Evolutionary conservation across 2,329 filamentous ascomycete genomes (phyloP), one percentile per base, ranked within the genome.

Genomic region (Ophiocordyceps camponoti-leonardi): DNA sequence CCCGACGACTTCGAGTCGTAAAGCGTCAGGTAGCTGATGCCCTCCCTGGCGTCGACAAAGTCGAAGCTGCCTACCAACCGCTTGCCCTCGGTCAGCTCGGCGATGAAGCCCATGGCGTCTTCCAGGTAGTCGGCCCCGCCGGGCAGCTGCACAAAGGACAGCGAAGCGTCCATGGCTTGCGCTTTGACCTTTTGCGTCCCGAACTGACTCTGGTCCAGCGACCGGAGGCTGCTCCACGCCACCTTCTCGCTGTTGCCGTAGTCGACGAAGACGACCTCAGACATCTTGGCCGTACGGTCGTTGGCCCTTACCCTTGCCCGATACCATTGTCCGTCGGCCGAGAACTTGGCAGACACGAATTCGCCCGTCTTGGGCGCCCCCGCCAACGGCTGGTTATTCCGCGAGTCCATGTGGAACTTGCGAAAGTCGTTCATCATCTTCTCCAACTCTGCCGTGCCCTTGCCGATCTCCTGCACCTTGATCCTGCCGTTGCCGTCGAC

Each of bases 161-260:
- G 73, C 8, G 82, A 79, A 0, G 90, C 90, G 53, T 96, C 90
- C 1, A 81, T 67, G 4, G 92, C 92, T 67, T 96, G 92, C 1
- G 85, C 69, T 65, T 84, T 88, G 48, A 98, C 78, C 63, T 83
- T 88, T 61, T 86, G 77, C 5, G 76, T 68, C 40, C 77, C 77
- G 69, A 96, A 98, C 55, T 88, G 81, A 16, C 77, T 64, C 58
- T 86, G 79, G 44, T 80, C 75, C 43, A 98, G 75, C n/a, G 86
- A 72, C 26, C 92, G 83, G 41, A 98, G 77, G 52, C 77, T 74
- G 22, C 79, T 75, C 87, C 90, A 98, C 0, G 88, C 77, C 47
- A 94, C 72, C 58, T 80, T 82, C 65, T 98, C 92, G 46, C 77
- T 82, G 72, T 98, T 98, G 55, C 92, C 92, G 63, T 93, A 98